These are phyloP conservation scores for Euptelea pleiosperma DNA, from an alignment of 164 flowering plant species.

Conservation along the genomic window DNA sequence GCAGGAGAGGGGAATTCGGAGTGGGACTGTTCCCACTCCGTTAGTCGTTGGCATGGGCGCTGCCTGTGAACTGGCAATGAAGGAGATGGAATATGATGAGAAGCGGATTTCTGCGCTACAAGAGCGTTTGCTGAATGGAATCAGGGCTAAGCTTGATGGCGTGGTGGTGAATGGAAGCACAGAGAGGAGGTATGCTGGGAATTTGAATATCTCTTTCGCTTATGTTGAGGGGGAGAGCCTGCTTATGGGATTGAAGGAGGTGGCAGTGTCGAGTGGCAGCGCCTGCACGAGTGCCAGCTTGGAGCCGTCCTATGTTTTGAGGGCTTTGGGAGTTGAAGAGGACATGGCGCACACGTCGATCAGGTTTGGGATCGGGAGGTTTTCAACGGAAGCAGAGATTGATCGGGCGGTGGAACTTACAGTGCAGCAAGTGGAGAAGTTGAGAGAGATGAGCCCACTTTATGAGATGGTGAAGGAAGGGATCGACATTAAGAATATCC, in stretches of 20 bases:
- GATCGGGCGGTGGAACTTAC: conserved; percentile 88
- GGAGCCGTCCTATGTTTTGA: conserved; percentile 92
- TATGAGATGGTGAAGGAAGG: conserved; percentile 98
- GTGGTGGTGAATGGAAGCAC: conserved; percentile 87
- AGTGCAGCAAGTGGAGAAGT: conserved; percentile 80
- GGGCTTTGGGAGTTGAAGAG: conserved; percentile 96
- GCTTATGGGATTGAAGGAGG: conserved; percentile 97
- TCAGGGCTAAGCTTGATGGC: conserved; percentile 61
- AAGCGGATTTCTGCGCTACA: conserved; percentile 50
- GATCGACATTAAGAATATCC: conserved; percentile 81
- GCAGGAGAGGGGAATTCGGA: conserved; percentile 88
- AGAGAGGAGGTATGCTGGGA: conserved; percentile 81
- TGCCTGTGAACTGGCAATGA: conserved; percentile 78
- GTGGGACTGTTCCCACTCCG: conserved; percentile 96
- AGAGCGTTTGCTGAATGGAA: conserved; percentile 72
- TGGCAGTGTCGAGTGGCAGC: conserved; percentile 94
- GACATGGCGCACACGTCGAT: conserved; percentile 99
- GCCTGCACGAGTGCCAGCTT: conserved; percentile 95
- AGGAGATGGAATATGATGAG: conserved; percentile 87
- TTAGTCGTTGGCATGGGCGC: conserved; percentile 91
- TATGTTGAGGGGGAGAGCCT: conserved; percentile 95
- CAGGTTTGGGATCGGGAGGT: conserved; percentile 95
- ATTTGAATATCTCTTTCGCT: conserved; percentile 86
- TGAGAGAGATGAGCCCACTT: conserved; percentile 97
- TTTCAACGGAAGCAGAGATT: conserved; percentile 88